Evolutionary conservation across 139 green algal species (phyloP).

Genomic region (Chlamydomonas incerta): DNA sequence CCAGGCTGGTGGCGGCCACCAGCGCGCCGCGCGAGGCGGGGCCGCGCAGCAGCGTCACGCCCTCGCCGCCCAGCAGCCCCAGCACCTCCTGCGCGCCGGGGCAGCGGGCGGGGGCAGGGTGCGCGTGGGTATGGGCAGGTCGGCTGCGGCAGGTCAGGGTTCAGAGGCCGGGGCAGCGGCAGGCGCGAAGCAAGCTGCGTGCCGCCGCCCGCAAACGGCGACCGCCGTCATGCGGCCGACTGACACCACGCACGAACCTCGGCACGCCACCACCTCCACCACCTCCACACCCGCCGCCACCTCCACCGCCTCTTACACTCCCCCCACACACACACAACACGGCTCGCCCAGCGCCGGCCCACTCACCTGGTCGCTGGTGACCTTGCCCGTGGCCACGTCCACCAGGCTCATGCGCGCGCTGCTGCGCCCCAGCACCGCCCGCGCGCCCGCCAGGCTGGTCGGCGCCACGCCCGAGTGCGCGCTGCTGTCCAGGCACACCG

Average conservation of each 20-base stretch:
- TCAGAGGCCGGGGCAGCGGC: no score
- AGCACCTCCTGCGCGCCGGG: constrained; percentile 62
- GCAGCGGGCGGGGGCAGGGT: no score
- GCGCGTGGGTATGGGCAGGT: neutral
- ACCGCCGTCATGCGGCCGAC: no score
- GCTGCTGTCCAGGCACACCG: constrained; percentile 17
- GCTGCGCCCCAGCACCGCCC: constrained; percentile 27
- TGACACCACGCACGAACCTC: no score
- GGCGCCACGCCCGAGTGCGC: no score
- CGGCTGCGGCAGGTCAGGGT: no score
- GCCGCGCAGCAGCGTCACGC: constrained; percentile 48
- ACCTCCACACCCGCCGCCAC: neutral
- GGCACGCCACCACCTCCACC: no score
- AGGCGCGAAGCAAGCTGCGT: no score
- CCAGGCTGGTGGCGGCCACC: constrained; percentile 55
- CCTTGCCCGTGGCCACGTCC: constrained; percentile 38
- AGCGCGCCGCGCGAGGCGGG: constrained; percentile 58
- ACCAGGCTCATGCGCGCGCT: neutral
- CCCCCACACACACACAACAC: neutral
- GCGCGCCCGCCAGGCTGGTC: neutral
- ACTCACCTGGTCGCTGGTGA: constrained; percentile 27
- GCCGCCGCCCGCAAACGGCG: no score
- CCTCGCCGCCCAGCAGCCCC: constrained; percentile 43
- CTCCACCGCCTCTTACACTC: neutral
- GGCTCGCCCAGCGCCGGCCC: neutral